Evolutionary conservation across 2,329 filamentous ascomycete species (phyloP).

Genomic region (Leptodontidium sp.): DNA sequence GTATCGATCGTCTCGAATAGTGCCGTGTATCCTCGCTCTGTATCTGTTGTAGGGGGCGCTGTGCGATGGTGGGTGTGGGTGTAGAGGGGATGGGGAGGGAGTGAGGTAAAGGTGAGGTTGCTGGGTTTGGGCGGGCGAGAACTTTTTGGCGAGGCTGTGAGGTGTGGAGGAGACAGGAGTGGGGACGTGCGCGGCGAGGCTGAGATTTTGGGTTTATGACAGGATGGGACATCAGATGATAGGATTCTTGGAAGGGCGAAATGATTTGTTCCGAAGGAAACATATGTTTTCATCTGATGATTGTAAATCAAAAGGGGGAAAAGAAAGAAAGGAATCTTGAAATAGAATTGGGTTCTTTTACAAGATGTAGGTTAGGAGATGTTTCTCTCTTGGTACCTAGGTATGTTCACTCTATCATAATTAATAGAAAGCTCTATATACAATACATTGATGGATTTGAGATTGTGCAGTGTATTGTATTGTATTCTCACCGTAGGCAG

Average conservation of each 20-base stretch:
- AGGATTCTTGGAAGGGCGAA: background rate
- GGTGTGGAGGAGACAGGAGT: too few relatives aligned
- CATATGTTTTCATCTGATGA: too few relatives aligned
- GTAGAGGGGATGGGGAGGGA: background rate
- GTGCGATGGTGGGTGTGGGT: background rate
- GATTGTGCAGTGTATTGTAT: too few relatives aligned
- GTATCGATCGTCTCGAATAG: background rate
- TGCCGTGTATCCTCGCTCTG: too few relatives aligned
- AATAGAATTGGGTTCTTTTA: too few relatives aligned
- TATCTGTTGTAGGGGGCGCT: background rate
- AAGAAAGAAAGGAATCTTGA: too few relatives aligned
- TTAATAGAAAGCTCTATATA: too few relatives aligned
- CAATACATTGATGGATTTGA: background rate
- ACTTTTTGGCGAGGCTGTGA: slow-evolving; percentile 9
- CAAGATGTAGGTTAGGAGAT: too few relatives aligned
- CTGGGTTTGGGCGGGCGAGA: background rate
- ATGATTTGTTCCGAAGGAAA: background rate
- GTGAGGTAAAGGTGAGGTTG: background rate
- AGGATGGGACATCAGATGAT: background rate
- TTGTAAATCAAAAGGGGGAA: too few relatives aligned
- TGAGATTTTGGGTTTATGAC: background rate
- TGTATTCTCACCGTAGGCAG: too few relatives aligned
- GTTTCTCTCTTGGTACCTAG: too few relatives aligned
- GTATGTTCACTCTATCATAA: too few relatives aligned
- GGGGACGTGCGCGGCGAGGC: background rate